These are phyloP conservation scores for Heterobasidion occidentale DNA, from an alignment of 1,284 basidiomycete genomes.

Conservation along the genomic window DNA sequence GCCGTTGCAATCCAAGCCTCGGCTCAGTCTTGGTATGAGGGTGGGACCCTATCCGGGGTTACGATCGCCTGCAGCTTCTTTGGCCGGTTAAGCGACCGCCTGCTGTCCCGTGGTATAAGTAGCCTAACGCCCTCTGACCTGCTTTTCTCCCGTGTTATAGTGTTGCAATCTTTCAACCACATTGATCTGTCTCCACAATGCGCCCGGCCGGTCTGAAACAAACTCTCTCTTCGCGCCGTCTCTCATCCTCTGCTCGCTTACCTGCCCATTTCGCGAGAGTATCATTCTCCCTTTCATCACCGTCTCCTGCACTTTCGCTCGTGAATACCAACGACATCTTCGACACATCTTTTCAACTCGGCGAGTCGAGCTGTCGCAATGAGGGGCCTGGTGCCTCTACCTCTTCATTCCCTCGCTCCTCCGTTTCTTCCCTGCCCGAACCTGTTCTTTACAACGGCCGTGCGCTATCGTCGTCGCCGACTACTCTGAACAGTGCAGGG, in stretches of 20 bases:
- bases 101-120: no score
- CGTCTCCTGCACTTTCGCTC: neutral
- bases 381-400: no score
- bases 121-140: no score
- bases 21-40: no score
- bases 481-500: neutral
- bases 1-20: no score
- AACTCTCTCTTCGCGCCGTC: neutral
- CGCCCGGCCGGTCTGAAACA: neutral
- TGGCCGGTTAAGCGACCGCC: no score
- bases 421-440: neutral
- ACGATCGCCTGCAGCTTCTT: no score
- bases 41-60: no score
- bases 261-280: neutral
- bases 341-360: no score
- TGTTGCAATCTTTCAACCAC: no score
- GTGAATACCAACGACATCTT: neutral
- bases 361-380: no score
- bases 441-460: conserved; percentile 5
- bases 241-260: neutral
- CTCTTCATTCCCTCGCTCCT: neutral
- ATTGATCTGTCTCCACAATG: neutral
- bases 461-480: neutral
- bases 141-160: no score
- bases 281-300: neutral